Base-by-base conservation (phyloP, 2,329 filamentous ascomycete genomes). In the Ophioceras dolichostomum region DNA sequence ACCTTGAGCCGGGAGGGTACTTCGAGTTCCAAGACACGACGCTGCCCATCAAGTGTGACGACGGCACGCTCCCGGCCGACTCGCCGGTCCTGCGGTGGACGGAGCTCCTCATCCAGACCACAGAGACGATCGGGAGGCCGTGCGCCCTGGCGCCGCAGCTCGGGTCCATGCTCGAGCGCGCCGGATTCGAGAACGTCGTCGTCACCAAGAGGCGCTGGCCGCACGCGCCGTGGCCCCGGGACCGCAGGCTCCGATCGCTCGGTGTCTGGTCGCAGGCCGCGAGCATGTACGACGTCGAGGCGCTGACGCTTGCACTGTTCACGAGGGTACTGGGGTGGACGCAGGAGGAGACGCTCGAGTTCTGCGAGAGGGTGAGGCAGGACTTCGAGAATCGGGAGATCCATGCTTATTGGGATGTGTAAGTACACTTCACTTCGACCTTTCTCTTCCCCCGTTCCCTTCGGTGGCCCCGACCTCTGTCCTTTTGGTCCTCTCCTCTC, bases 1-100 rank as follows among this genome's bases (percentile, higher is more conserved):
- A 46, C 39, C 47, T 60, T 34, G 50, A 56, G 35, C 50, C 57
- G 2, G 55, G 50, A 27, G 56, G 57, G 29, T 57, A 52, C 41
- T 41, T 58, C 16, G 56, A 60, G 33, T 41, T 57, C 18, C 52
- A 54, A 9, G 54, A 55, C 39, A 39, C 52, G 14, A 41, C 41
- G 20, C 47, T 54, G 13, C 39, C 49, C 22, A 40, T 55, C 30
- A 37, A 43, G 13, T 54, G 51, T 39, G 55, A 59, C 41, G 57
- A 60, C 39, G 53, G 47, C 32, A 52, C 50, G 1, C 37, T 59
- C 2, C 37, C 49, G 2, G 39, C 48, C 1, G 51, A 49, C 10
- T 56, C 48, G 0, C 44, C 45, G 5, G 37, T 60, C 1, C 36
- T 18, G 8, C 39, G 30, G 16, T 48, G 44, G 47, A 32, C 41